phyloP scores from a whole-genome alignment of 495 filamentous ascomycete genomes.

The Penicillium taxi region DNA sequence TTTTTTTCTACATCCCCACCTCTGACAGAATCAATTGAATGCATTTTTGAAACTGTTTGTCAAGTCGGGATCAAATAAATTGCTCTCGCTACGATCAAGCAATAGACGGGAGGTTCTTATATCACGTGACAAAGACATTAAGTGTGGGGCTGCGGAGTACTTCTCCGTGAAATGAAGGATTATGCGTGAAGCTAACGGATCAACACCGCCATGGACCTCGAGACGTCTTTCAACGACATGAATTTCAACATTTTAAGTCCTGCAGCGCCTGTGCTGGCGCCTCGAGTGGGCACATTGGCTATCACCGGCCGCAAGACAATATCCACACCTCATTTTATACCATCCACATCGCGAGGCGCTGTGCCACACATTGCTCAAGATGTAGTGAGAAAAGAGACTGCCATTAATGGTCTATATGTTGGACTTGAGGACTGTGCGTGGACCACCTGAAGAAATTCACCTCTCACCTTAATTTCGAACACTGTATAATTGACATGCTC shows the following conservation, averaged over 20 bases:
- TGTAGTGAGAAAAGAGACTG: slow-evolving; percentile 56
- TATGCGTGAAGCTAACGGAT: too few relatives aligned
- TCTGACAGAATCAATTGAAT: too few relatives aligned
- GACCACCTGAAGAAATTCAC: not conserved
- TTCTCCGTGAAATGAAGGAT: too few relatives aligned
- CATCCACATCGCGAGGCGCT: slow-evolving; percentile 68
- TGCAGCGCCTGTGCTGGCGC: slow-evolving; percentile 23
- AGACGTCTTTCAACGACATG: slow-evolving; percentile 15
- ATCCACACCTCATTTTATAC: slow-evolving; percentile 75
- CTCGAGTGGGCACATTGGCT: slow-evolving; percentile 56
- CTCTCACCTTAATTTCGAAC: not conserved
- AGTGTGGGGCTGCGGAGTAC: too few relatives aligned
- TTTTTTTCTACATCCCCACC: too few relatives aligned
- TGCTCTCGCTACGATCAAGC: too few relatives aligned
- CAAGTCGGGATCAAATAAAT: too few relatives aligned
- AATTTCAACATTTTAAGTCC: slow-evolving; percentile 26
- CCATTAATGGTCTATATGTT: slow-evolving; percentile 63
- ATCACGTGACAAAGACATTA: too few relatives aligned
- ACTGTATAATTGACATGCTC: slow-evolving; percentile 26
- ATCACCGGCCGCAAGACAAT: slow-evolving; percentile 52
- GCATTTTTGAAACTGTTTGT: too few relatives aligned
- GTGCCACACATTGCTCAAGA: slow-evolving; percentile 87
- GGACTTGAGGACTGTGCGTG: slow-evolving; percentile 89
- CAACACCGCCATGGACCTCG: slow-evolving; percentile 23
- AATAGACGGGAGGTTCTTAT: too few relatives aligned